Percentiles rank a stretch among this genome's conserved stretches.
Conservation (phyloP, 2,329 filamentous ascomycete genomes). For the Neospermospora avenae region DNA sequence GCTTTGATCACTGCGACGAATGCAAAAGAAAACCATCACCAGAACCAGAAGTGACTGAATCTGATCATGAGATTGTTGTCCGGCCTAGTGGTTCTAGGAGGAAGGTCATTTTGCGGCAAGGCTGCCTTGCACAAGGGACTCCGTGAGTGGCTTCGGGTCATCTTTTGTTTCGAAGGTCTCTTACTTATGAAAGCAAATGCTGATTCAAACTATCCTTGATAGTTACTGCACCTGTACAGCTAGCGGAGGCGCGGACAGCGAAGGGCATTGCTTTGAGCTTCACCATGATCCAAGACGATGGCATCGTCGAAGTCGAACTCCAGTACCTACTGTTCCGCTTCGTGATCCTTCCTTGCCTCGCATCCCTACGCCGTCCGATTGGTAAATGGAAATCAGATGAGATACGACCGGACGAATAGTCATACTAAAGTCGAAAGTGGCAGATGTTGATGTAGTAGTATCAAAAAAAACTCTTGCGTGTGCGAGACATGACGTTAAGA, state of each 20-base stretch:
- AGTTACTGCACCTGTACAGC: not conserved
- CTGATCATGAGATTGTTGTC: not conserved
- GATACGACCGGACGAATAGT: no score
- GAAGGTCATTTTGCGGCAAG: not conserved
- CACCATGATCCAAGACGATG: not conserved
- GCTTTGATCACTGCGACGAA: not conserved
- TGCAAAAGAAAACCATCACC: not conserved
- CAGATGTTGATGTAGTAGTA: not conserved
- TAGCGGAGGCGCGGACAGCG: constrained; percentile 1
- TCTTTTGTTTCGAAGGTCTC: not conserved
- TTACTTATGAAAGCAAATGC: not conserved
- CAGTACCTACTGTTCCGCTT: not conserved
- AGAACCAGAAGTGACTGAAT: not conserved
- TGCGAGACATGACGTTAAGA: not conserved
- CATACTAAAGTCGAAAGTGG: no score
- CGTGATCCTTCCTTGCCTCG: not conserved
- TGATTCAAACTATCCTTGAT: not conserved
- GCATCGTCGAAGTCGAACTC: not conserved
- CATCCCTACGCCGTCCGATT: not conserved
- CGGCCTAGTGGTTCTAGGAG: not conserved
- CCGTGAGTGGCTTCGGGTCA: not conserved
- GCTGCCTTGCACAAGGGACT: not conserved
- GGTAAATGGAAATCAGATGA: no score
- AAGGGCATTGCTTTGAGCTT: not conserved
- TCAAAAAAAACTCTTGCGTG: not conserved